phyloP scores from a whole-genome alignment of 1,139 yeast species.

The Diutina ranongensis region DNA sequence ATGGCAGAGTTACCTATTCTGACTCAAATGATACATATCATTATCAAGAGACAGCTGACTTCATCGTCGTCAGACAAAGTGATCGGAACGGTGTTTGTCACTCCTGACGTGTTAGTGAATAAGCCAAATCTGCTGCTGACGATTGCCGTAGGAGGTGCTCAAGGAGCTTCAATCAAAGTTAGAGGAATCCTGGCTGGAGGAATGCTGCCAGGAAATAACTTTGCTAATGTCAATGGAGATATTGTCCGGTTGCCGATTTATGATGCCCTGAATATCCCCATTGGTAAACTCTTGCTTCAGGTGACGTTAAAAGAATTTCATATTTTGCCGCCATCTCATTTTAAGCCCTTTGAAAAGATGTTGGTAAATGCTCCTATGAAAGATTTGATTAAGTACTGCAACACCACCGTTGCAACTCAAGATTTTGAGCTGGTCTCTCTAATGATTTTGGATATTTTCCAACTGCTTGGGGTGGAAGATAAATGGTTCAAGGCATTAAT shows the following conservation, averaged over 20 bases:
- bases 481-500: slow-evolving; percentile 62
- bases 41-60: slow-evolving; percentile 26
- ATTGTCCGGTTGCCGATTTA: slow-evolving; percentile 33
- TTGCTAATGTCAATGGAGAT: slow-evolving; percentile 9
- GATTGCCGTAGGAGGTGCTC: slow-evolving; percentile 22
- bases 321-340: slow-evolving; percentile 46
- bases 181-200: slow-evolving; percentile 9
- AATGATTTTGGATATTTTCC: slow-evolving; percentile 54
- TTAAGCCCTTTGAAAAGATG: slow-evolving; percentile 51
- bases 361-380: slow-evolving; percentile 39
- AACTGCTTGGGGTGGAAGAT: slow-evolving; percentile 48
- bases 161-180: slow-evolving; percentile 18
- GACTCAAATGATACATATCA: slow-evolving; percentile 40
- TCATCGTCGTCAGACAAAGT: slow-evolving; percentile 23
- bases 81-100: slow-evolving; percentile 44
- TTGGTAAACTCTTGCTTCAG: slow-evolving; percentile 51
- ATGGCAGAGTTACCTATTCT: slow-evolving; percentile 44
- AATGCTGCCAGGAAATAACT: slow-evolving; percentile 7
- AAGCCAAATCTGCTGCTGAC: slow-evolving; percentile 27
- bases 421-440: slow-evolving; percentile 44
- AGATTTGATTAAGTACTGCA: slow-evolving; percentile 37
- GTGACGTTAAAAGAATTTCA: slow-evolving; percentile 44
- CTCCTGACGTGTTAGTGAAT: slow-evolving; percentile 39
- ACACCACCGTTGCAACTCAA: slow-evolving; percentile 27
- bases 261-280: slow-evolving; percentile 30